Base-by-base conservation (phyloP, 164 flowering plant species). In the Euptelea pleiosperma region DNA sequence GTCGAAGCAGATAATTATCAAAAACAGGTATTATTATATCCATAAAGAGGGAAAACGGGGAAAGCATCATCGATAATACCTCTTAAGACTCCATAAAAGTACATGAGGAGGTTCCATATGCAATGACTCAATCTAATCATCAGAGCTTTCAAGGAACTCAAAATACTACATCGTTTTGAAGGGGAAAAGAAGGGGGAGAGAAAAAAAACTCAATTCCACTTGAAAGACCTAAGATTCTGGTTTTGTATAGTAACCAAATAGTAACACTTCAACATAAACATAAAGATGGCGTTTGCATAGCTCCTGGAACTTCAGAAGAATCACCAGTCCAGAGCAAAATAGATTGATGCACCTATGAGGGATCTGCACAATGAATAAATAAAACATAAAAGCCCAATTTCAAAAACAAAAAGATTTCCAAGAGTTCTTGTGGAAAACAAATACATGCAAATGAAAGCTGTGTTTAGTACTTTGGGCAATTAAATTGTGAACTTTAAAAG, bases 221-320 rank as follows among this genome's bases (percentile, higher is more conserved):
- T 69, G 57, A 55, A 33, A 55, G 43, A 58, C 70, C 68, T 54
- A 68, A 61, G 58, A 62, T 61, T 65, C 62, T 39, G 62, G 63
- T 58, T 68, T 60, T 74, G n/a, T 58, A 55, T 47, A 36, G 47
- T 26, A 53, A 66, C 52, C 63, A 64, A 74, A 70, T 15, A 53
- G 61, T 53, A 61, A 67, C 57, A 48, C 65, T 70, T 74, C 74
- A 70, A 62, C 65, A 29, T 25, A 74, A 64, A 60, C 30, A 63
- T 44, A 70, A 73, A 75, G 65, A 64, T 58, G 21, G 64, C 64
- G 31, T 62, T 79, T 73, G 72, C 78, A 78, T 58, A 77, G 81
- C 75, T 65, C 77, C 70, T 70, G 76, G 77, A 73, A 75, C 80
- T 69, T 81, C 78, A 76, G 81, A 76, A 71, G 75, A 75, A 73